phyloP scores from a whole-genome alignment of 1,139 yeast species.

The Candida sanyaensis region DNA sequence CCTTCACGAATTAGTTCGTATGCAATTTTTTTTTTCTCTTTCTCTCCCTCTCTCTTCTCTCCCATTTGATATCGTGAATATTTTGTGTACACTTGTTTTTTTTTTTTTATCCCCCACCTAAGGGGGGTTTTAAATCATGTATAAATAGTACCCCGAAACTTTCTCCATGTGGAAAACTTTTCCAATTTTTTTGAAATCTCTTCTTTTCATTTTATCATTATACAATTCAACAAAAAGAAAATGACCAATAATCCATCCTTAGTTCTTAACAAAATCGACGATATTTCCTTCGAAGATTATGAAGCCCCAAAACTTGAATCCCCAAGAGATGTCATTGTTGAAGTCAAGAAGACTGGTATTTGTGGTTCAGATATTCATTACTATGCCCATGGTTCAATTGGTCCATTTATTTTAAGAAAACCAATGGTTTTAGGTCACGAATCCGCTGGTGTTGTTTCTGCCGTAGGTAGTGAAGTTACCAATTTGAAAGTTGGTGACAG shows the following conservation, averaged over 20 bases:
- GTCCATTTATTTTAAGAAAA: slow-evolving; percentile 60
- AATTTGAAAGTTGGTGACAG: slow-evolving; percentile 70
- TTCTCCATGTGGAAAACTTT: neutral
- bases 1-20: neutral
- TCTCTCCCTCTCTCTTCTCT: too few species aligned
- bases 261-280: slow-evolving; percentile 64
- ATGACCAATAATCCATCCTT: slow-evolving; percentile 60
- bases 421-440: slow-evolving; percentile 82
- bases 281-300: slow-evolving; percentile 64
- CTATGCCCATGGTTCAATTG: slow-evolving; percentile 77
- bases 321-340: slow-evolving; percentile 71
- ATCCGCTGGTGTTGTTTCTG: slow-evolving; percentile 69
- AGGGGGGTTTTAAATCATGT: too few species aligned
- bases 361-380: slow-evolving; percentile 90
- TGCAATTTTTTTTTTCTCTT: too few species aligned
- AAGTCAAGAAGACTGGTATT: slow-evolving; percentile 76
- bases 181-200: neutral
- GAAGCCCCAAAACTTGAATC: slow-evolving; percentile 63
- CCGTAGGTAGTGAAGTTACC: slow-evolving; percentile 64
- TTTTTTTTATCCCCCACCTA: too few species aligned
- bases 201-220: too few species aligned
- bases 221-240: slow-evolving; percentile 1
- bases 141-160: neutral
- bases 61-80: too few species aligned
- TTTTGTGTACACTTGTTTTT: too few species aligned